Evolutionary conservation across 2,329 filamentous ascomycete genomes (phyloP), one percentile per base, ranked within the genome.

Genomic region (Periconia sp.): DNA sequence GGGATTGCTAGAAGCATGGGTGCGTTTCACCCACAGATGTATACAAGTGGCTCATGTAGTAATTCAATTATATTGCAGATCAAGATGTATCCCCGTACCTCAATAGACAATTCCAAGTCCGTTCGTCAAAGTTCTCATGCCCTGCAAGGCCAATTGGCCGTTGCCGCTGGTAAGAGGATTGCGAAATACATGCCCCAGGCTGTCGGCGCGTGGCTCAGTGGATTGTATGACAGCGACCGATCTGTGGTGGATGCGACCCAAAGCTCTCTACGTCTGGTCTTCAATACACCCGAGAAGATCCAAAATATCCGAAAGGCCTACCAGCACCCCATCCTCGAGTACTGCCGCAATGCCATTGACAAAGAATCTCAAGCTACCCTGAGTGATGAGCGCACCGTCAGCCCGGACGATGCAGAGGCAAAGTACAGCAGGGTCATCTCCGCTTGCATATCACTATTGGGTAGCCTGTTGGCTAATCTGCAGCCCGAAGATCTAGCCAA

Each of bases 141-240:
- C 11, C 72, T 96, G 20, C 92, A 95, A 65, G 85, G 85, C 30
- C 76, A 79, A 20, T 77, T 88, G 37, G 81, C 83, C 42, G 74
- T 75, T 8, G 77, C 81, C 27, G 79, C 79, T 49, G 89, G 91
- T 46, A 96, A 94, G 79, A 85, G 92, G 56, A 90, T 96, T 76
- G 91, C 91, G 57, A 90, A 85, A 58, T 82, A 88, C 63, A 81
- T 99, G 57, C 86, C 91, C 13, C 86, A 83, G 55, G 80, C 95
- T 35, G 86, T 95, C 44, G 92, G 89, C 10, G 82, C 91, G n/a
- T 99, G 95, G 94, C 82, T 97, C 13, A 89, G 90, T 8, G 94
- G 93, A 1, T 83, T 89, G 1, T 96, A 92, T 69, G 94, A 99
- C 72, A 88, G 85, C 60, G 93, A 99, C 68, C 85, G 86, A 51